Base-by-base conservation (phyloP, 257 asterid species). In the Primulina eburnea region DNA sequence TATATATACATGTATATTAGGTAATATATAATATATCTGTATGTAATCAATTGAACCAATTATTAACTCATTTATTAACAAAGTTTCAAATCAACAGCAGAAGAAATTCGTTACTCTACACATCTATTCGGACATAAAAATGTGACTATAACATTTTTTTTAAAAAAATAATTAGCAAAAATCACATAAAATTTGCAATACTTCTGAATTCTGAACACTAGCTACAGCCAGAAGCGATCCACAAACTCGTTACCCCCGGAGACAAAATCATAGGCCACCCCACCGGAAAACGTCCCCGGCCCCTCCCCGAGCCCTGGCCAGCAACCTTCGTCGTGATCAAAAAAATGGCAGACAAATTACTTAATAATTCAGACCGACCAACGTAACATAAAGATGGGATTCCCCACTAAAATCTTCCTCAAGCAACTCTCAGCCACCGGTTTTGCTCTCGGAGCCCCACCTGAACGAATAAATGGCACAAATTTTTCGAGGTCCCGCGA, bases 321-420 rank as follows among this genome's bases (percentile, higher is more conserved):
- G 64, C 47, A 3, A 26, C 20, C 65, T 18, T 61, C 24, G 24
- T 37, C 34, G 14, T 1, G 43, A 18, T 18, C 9, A 1, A n/a
- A 47, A 77, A 69, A 65, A 78, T 87, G 89, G 85, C 80, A 81
- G 92, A 84, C 90, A 81, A 85, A 73, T 63, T 20, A 68, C 80
- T 72, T 83, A 86, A 84, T 89, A 73, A 81, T 86, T 82, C 74
- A 71, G 62, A 74, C 73, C 53, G 66, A 66, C 77, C 80, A 70
- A 72, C 82, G 65, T 32, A 57, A 77, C 65, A 81, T 47, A 70
- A 78, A 78, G 73, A 74, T 40, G 70, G 18, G 76, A 60, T 70
- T 73, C 76, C 84, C 88, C 84, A 76, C 83, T 32, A 43, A 73
- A 50, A 59, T 70, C 76, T 62, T 61, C 67, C 63, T 32, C 43